Evolutionary conservation across 2,329 filamentous ascomycete species (phyloP), one percentile per base, ranked within the genome.

Genomic region (Juglanconis juglandina): DNA sequence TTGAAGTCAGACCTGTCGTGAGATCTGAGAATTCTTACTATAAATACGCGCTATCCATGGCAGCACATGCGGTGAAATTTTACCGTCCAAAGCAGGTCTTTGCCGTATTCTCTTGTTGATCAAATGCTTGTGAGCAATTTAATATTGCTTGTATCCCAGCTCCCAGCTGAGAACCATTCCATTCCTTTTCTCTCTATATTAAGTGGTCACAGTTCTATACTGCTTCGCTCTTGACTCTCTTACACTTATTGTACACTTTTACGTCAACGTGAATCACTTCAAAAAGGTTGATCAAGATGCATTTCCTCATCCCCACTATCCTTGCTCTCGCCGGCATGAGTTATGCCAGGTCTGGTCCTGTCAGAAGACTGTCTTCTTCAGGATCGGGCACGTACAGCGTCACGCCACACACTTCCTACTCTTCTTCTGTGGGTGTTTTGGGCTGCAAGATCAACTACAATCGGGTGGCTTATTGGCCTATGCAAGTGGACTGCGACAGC

Each of bases 381-480:
- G 37, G 46, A 7, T 57, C 55, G 4, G 61, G 61, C 33, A 66
- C 66, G 42, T 69, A 75, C 52, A 73, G 68, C 66, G 73, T 78
- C 61, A 86, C 83, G 5, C 83, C 84, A 37, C 84, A 87, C 69
- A 80, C 80, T 63, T 72, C 75, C 66, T 87, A 79, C 75, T 82
- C 80, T 2, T 84, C 81, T 14, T 84, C 81, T 4, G 71, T 85
- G 62, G 84, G 84, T 51, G 83, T 85, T 4, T 72, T 84, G 6
- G 84, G 84, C 54, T 86, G 84, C 79, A 82, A 84, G 71, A 78
- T 87, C 71, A 71, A 86, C 73, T 84, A 79, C 63, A 80, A 86
- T 76, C 82, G 82, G 47, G 77, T 86, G 44, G 84, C 84, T 63
- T 87, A 87, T 77, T 87, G 82, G 81, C 84, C 84, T 6, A 68